Evolutionary conservation across 225 moss, liverwort and hornwort species (phyloP), one percentile per base, ranked within the genome.

Genomic region (Straminergon stramineum): DNA sequence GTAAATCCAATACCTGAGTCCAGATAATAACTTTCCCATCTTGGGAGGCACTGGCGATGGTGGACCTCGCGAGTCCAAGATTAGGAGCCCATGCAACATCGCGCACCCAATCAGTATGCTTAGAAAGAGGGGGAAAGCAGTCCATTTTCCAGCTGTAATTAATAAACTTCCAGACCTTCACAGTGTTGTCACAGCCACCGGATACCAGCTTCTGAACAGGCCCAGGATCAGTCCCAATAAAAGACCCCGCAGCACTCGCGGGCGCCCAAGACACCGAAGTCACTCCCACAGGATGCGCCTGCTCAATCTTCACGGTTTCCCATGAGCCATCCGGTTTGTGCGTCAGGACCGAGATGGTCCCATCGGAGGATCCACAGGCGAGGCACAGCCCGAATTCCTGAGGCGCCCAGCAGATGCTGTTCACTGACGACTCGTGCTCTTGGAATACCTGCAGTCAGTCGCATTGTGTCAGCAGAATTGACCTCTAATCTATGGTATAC

Each of bases 11-110:
- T 91, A 94, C 96, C 94, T 98, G 97, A 85, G 94, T 98, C 97
- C 98, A 97, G 82, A 98, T 98, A 28, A 97, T 89, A 41, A 97
- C 96, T 76, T 96, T 98, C 45, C 98, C 98, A 90, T 98, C 97
- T 75, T 98, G 98, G 62, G 98, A 98, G 81, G 96, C 96, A 87
- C 96, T 98, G 39, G 98, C 98, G 45, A 98, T 98, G 69, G 98
- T 98, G 90, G 93, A 96, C 89, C 93, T 97, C 27, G 94, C 96
- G 57, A 98, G 92, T 75, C 98, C 98, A 83, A 98, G 96, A 86
- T 98, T 98, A 48, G 98, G 98, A 82, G 98, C 98, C 98, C 98
- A 98, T 15, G 98, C 98, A 84, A 98, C 98, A 86, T 98, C 97
- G 68, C 98, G 94, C 81, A 98, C 98, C 98, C 98, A 98, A 53